Evolutionary conservation across 2,329 filamentous ascomycete genomes (phyloP).

Genomic region (Orbilia quercus): DNA sequence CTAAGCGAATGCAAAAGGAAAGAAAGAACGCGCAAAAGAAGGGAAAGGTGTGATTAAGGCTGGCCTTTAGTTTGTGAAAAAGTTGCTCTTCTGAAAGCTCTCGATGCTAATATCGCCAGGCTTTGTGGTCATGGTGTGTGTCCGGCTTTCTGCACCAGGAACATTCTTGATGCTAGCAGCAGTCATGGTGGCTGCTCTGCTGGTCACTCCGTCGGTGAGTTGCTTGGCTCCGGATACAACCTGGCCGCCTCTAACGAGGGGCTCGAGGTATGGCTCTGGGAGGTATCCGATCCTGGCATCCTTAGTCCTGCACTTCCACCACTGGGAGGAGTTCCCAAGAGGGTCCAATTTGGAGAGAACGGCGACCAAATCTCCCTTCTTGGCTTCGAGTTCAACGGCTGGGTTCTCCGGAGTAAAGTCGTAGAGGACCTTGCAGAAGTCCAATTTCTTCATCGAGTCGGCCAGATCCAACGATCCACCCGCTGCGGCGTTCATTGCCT

Average conservation of each 20-base stretch:
- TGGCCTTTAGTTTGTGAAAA: slow-evolving; percentile 39
- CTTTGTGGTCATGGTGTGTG: slow-evolving; percentile 66
- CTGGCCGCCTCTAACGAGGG: slow-evolving; percentile 70
- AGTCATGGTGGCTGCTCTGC: slow-evolving; percentile 62
- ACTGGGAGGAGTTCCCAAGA: slow-evolving; percentile 89
- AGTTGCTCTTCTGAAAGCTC: slow-evolving; percentile 74
- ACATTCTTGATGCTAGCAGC: slow-evolving; percentile 62
- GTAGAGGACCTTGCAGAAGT: slow-evolving; percentile 94
- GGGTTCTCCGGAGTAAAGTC: slow-evolving; percentile 87
- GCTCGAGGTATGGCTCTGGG: slow-evolving; percentile 88
- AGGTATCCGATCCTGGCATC: slow-evolving; percentile 93
- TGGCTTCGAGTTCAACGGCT: slow-evolving; percentile 84
- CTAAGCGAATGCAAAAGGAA: slow-evolving; percentile 18
- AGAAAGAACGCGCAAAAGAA: slow-evolving; percentile 2
- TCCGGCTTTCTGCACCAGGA: slow-evolving; percentile 59
- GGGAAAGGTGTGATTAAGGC: slow-evolving; percentile 11
- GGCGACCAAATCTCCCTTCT: slow-evolving; percentile 94
- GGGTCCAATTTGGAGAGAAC: slow-evolving; percentile 93
- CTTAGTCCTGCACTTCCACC: slow-evolving; percentile 94
- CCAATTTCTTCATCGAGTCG: slow-evolving; percentile 80
- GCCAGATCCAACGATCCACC: slow-evolving; percentile 62
- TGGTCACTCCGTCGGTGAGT: slow-evolving; percentile 66
- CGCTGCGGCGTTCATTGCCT: slow-evolving; percentile 62
- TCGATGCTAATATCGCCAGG: slow-evolving; percentile 74
- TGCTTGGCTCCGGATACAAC: slow-evolving; percentile 60